A percentile compares a stretch with the other conserved stretches of the same genome.
These are phyloP conservation scores for Cocos nucifera DNA, from an alignment of 176 grass and related monocot species.

Conservation along the genomic window DNA sequence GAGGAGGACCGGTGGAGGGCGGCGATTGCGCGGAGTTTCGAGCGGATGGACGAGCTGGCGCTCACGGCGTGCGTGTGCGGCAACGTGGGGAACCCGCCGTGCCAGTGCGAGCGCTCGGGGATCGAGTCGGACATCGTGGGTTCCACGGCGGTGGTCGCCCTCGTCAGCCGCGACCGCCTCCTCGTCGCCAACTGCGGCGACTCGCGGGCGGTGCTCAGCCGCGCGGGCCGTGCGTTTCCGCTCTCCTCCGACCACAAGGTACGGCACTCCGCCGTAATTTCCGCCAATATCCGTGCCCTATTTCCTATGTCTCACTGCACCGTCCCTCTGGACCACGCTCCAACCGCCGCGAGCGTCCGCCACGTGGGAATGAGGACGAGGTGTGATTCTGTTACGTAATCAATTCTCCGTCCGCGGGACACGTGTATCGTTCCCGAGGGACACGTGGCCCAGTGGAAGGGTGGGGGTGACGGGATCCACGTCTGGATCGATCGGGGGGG, in stretches of 20 bases:
- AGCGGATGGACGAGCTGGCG: conserved; percentile 53
- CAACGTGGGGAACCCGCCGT: conserved; percentile 17
- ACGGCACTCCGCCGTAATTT: too few species aligned
- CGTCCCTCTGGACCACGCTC: background rate
- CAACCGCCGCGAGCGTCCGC: background rate
- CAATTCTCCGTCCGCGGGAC: background rate
- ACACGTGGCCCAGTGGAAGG: too few species aligned
- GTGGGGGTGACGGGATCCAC: too few species aligned
- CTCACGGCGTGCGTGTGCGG: conserved; percentile 65
- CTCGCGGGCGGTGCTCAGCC: conserved; percentile 72
- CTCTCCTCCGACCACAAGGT: conserved; percentile 95
- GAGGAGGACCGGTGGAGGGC: conserved; percentile 32
- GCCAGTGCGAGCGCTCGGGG: conserved; percentile 39
- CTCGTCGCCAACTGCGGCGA: conserved; percentile 86
- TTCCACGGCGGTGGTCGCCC: conserved; percentile 70
- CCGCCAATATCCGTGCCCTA: too few species aligned
- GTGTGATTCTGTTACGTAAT: conserved; percentile 12
- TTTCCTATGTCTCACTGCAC: background rate
- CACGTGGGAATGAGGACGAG: background rate
- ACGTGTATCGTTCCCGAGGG: too few species aligned
- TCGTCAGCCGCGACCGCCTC: conserved; percentile 38
- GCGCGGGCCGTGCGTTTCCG: conserved; percentile 24
- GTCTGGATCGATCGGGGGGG: too few species aligned
- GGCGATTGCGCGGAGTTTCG: conserved; percentile 38
- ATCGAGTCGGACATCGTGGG: conserved; percentile 47